A percentile compares a stretch with the other conserved stretches of the same genome.
These are phyloP conservation scores for Purpureocillium takamizusanense DNA, from an alignment of 2,329 filamentous ascomycete genomes.

Conservation along the genomic window DNA sequence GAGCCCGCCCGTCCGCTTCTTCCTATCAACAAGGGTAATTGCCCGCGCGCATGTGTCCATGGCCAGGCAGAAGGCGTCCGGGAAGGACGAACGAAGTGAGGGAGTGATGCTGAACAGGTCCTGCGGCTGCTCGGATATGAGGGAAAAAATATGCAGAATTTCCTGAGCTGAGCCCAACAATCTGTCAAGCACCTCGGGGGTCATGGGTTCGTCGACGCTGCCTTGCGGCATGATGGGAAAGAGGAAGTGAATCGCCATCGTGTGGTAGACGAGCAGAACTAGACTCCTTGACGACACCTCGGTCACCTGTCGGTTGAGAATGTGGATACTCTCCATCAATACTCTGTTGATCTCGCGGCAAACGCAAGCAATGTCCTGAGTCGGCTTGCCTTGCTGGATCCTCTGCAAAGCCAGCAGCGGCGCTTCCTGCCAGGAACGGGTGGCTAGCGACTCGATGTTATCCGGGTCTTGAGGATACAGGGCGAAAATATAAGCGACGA, in stretches of 20 bases:
- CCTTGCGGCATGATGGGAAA: constrained; percentile 14
- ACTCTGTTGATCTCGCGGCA: constrained; percentile 19
- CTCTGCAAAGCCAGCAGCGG: constrained; percentile 11
- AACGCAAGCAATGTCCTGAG: constrained; percentile 10
- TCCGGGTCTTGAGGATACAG: constrained; percentile 13
- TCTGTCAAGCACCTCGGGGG: constrained; percentile 15
- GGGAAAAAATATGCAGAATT: constrained; percentile 15
- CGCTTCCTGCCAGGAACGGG: constrained; percentile 13
- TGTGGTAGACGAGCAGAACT: constrained; percentile 21
- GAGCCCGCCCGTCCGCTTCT: constrained; percentile 7
- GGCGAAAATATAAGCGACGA: constrained; percentile 19
- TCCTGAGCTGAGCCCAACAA: constrained; percentile 20
- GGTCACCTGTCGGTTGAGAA: constrained; percentile 12
- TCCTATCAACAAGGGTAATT: constrained; percentile 14
- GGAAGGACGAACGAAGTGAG: constrained; percentile 14
- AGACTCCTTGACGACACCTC: constrained; percentile 15
- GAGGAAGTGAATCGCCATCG: constrained; percentile 22
- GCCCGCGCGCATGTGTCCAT: constrained; percentile 22
- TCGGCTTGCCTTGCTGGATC: constrained; percentile 12
- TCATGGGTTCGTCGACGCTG: constrained; percentile 10
- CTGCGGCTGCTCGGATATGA: constrained; percentile 10
- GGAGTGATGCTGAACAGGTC: constrained; percentile 10
- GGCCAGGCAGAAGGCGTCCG: constrained; percentile 18
- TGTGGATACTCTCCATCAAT: constrained; percentile 15
- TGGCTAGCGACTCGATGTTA: constrained; percentile 6